These are phyloP conservation scores for Carallia brachiata DNA, from an alignment of 345 rosid species.

Conservation along the genomic window DNA sequence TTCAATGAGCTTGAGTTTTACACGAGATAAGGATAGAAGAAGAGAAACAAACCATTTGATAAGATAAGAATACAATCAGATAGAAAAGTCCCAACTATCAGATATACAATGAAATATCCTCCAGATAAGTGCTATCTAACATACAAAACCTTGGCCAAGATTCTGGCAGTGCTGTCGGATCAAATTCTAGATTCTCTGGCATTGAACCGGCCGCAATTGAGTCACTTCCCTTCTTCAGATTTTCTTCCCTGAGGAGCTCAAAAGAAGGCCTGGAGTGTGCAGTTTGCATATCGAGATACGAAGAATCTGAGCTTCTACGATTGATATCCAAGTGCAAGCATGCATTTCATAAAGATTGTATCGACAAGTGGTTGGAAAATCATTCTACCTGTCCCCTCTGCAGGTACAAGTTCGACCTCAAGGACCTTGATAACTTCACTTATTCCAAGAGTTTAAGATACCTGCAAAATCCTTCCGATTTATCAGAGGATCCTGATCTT, in stretches of 20 bases:
- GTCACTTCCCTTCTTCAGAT: constrained; percentile 45
- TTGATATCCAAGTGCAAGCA: constrained; percentile 50
- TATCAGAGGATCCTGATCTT: constrained; percentile 29
- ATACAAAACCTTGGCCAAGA: neutral
- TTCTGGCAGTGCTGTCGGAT: neutral
- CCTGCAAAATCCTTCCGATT: constrained; percentile 22
- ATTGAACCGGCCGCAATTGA: constrained; percentile 37
- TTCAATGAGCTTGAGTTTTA: no score
- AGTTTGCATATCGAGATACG: constrained; percentile 41
- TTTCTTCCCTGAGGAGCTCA: constrained; percentile 38
- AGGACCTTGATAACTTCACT: constrained; percentile 25
- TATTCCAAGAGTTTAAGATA: constrained; percentile 32
- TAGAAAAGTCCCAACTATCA: no score
- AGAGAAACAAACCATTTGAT: no score
- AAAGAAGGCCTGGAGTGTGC: constrained; percentile 50
- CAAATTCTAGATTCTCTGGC: constrained; percentile 40
- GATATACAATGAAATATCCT: no score
- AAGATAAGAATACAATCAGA: no score
- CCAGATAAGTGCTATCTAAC: no score
- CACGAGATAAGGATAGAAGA: no score
- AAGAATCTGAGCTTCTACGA: constrained; percentile 40
- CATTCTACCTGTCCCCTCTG: constrained; percentile 57
- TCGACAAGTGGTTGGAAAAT: constrained; percentile 45
- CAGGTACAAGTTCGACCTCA: constrained; percentile 31
- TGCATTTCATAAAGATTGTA: constrained; percentile 45